phyloP scores from a whole-genome alignment of 805 yeast species.

The Blastobotrys muscicola region DNA sequence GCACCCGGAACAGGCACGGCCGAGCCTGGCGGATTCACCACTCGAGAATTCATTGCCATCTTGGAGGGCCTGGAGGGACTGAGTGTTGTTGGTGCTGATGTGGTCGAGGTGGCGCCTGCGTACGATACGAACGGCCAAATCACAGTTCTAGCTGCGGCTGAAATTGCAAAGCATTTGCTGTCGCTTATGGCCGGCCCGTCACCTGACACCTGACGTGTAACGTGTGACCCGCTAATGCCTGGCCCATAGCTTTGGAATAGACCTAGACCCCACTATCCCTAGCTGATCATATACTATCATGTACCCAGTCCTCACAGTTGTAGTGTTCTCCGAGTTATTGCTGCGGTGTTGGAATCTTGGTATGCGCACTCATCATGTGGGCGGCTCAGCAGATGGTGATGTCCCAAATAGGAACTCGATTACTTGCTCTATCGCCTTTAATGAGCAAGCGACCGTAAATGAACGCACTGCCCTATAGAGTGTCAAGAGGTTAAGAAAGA shows the following conservation, averaged over 20 bases:
- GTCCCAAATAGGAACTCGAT: not conserved
- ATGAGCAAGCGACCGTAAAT: no score
- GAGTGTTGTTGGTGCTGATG: slow-evolving; percentile 61
- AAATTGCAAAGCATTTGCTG: slow-evolving; percentile 27
- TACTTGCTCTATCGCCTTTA: no score
- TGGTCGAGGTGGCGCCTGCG: slow-evolving; percentile 66
- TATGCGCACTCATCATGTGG: not conserved
- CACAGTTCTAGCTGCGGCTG: slow-evolving; percentile 52
- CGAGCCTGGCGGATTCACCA: slow-evolving; percentile 45
- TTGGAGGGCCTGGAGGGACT: slow-evolving; percentile 52
- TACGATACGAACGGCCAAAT: slow-evolving; percentile 45
- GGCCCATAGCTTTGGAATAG: no score
- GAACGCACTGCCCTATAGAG: no score
- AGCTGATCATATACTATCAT: no score
- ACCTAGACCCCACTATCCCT: no score
- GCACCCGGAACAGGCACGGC: slow-evolving; percentile 49
- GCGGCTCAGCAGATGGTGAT: not conserved
- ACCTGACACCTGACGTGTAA: no score
- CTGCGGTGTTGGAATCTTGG: not conserved
- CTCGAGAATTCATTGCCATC: slow-evolving; percentile 44
- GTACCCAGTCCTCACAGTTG: no score
- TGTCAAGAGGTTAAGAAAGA: no score
- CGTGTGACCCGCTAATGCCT: no score
- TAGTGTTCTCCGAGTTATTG: no score
- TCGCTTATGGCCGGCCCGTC: not conserved